phyloP scores from a whole-genome alignment of 805 yeast species.

The Teunomyces kruisii region DNA sequence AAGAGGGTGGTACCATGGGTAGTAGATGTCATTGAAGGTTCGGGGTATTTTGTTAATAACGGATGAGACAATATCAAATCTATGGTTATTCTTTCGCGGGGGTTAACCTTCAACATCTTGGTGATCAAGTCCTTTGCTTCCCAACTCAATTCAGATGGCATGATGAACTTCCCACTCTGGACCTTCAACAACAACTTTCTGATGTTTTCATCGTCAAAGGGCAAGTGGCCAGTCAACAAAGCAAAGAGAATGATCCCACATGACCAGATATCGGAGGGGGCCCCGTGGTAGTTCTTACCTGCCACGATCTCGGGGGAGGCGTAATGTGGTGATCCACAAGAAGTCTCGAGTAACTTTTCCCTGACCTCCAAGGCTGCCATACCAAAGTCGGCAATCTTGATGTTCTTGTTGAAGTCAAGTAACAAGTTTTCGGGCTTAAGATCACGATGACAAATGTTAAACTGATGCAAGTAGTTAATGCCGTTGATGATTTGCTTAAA shows the following conservation, averaged over 20 bases:
- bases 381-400: conserved; percentile 97
- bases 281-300: conserved; percentile 93
- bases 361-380: conserved; percentile 95
- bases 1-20: not conserved
- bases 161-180: conserved; percentile 81
- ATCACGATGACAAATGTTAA: conserved; percentile 87
- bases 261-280: conserved; percentile 97
- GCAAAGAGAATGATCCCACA: conserved; percentile 96
- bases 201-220: conserved; percentile 95
- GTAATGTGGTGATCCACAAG: conserved; percentile 98
- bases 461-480: conserved; percentile 78
- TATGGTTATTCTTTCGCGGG: conserved; percentile 75
- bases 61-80: conserved; percentile 80
- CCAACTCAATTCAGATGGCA: conserved; percentile 74
- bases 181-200: conserved; percentile 85
- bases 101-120: conserved; percentile 80
- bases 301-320: conserved; percentile 98
- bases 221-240: conserved; percentile 88
- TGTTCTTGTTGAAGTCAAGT: conserved; percentile 79
- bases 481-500: conserved; percentile 86
- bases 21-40: conserved; percentile 17
- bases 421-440: conserved; percentile 78
- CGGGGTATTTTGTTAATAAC: conserved; percentile 69
- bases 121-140: conserved; percentile 88
- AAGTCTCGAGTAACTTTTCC: conserved; percentile 82